Evolutionary conservation across 2,329 filamentous ascomycete genomes (phyloP).

Genomic region (Aspergillus versicolor): DNA sequence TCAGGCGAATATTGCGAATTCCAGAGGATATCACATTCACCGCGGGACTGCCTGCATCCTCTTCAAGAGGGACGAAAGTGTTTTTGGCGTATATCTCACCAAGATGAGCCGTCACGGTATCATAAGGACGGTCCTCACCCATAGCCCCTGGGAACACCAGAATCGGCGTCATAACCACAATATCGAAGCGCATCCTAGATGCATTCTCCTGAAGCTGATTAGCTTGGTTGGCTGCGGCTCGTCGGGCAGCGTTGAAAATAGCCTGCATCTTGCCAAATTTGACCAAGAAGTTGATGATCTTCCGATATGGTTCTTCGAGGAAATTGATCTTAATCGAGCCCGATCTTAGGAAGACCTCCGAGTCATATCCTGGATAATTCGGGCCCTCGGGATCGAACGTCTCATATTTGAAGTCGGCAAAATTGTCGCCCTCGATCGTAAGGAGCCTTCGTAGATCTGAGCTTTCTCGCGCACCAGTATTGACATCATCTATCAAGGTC

Average conservation of each 20-base stretch:
- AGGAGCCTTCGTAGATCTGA: constrained; percentile 84
- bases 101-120: constrained; percentile 86
- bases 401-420: constrained; percentile 96
- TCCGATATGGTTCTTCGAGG: constrained; percentile 92
- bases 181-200: constrained; percentile 88
- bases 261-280: constrained; percentile 99
- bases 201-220: constrained; percentile 89
- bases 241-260: constrained; percentile 93
- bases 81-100: constrained; percentile 98
- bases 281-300: constrained; percentile 96
- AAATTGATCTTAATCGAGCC: constrained; percentile 98
- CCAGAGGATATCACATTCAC: constrained; percentile 90
- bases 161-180: constrained; percentile 92
- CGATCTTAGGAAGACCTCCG: constrained; percentile 82
- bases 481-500: constrained; percentile 88
- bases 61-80: constrained; percentile 80
- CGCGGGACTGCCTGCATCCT: constrained; percentile 68
- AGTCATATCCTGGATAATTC: constrained; percentile 90
- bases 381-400: constrained; percentile 79
- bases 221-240: constrained; percentile 90
- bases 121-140: constrained; percentile 67
- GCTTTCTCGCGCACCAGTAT: constrained; percentile 77
- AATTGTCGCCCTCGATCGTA: constrained; percentile 90
- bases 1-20: constrained; percentile 87
- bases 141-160: constrained; percentile 86